These are phyloP conservation scores for Euphrasia confusa DNA, from an alignment of 257 asterid genomes.

Conservation along the genomic window DNA sequence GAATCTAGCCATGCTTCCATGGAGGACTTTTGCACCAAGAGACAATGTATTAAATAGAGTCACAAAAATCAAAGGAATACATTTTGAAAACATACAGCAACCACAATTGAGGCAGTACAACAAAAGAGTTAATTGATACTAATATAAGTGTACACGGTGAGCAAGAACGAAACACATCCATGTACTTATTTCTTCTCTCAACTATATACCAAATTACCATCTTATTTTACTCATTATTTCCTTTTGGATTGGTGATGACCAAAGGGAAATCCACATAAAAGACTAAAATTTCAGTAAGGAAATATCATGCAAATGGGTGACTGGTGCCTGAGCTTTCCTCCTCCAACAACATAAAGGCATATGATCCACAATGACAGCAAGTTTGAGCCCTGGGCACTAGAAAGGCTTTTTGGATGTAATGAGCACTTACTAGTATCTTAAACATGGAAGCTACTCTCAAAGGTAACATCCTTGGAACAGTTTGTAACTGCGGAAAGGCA, in stretches of 20 bases:
- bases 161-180: neutral
- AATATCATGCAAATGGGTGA: conserved; percentile 12
- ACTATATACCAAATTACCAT: neutral
- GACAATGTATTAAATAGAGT: neutral
- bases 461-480: conserved; percentile 66
- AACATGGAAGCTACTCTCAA: conserved; percentile 85
- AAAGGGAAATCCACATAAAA: neutral
- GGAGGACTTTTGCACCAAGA: neutral
- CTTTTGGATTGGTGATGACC: neutral
- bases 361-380: conserved; percentile 17
- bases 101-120: conserved; percentile 6
- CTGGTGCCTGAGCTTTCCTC: conserved; percentile 12
- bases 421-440: conserved; percentile 70
- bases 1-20: neutral
- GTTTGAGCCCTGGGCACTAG: conserved; percentile 8
- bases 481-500: conserved; percentile 72
- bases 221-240: neutral
- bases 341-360: conserved; percentile 10
- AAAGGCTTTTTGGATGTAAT: neutral
- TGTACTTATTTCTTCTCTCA: neutral
- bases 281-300: conserved; percentile 1
- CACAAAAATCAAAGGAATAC: conserved; percentile 21
- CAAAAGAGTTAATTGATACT: conserved; percentile 5
- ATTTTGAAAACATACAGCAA: conserved; percentile 2
- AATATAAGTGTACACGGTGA: too few species aligned